These are phyloP conservation scores for Rubia tinctorum DNA, from an alignment of 305 asterid genomes.

Conservation along the genomic window DNA sequence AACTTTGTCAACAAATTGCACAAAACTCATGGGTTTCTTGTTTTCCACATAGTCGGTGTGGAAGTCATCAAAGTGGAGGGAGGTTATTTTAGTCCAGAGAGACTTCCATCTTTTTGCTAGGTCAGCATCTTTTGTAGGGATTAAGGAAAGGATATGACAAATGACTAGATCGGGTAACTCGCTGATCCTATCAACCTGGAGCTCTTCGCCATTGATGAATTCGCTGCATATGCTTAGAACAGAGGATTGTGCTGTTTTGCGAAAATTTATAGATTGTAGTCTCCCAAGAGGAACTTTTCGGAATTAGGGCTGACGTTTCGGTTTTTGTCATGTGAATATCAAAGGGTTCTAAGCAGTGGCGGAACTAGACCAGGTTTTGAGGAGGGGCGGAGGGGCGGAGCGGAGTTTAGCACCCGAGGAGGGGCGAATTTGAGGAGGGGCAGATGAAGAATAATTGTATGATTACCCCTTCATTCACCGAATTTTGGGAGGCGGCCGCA, in stretches of 20 bases:
- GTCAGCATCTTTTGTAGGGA: not conserved
- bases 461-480: too few relatives aligned
- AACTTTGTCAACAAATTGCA: not conserved
- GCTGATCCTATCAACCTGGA: conserved; percentile 1
- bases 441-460: too few relatives aligned
- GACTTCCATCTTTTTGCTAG: not conserved
- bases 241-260: not conserved
- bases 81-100: not conserved
- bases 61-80: not conserved
- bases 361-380: too few relatives aligned
- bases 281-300: not conserved
- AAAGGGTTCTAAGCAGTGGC: not conserved
- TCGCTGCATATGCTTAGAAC: too few relatives aligned
- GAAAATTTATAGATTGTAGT: not conserved
- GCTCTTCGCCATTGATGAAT: not conserved
- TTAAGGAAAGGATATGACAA: not conserved
- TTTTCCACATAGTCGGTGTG: not conserved
- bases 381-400: too few relatives aligned
- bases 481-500: too few relatives aligned
- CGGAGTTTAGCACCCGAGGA: too few relatives aligned
- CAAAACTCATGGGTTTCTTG: not conserved
- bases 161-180: not conserved
- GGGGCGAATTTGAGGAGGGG: too few relatives aligned
- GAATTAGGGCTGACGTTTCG: not conserved
- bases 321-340: not conserved